Evolutionary conservation across 345 rosid genomes (phyloP).

Genomic region (Draba incana): DNA sequence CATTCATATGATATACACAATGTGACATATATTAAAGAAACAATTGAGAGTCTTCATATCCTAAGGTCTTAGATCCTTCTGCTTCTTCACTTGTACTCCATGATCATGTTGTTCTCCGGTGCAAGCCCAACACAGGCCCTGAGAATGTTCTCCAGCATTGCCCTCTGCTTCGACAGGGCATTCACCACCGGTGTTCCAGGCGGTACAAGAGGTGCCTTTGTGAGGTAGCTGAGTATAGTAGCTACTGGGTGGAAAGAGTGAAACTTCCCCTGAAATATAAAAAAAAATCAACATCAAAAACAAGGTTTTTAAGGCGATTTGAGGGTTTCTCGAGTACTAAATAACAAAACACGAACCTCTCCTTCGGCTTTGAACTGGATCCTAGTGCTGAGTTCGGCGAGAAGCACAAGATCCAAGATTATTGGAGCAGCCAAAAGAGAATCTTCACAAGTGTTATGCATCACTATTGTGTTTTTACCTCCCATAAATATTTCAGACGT

Average conservation of each 20-base stretch:
- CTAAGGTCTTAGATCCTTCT: conserved; percentile 29
- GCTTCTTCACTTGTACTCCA: conserved; percentile 75
- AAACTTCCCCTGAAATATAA: conserved; percentile 68
- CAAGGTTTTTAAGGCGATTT: neutral
- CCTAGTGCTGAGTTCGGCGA: conserved; percentile 95
- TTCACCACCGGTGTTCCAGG: conserved; percentile 97
- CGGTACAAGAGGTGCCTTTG: conserved; percentile 92
- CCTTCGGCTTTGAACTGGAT: conserved; percentile 88
- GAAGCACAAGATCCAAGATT: conserved; percentile 92
- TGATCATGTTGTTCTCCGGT: conserved; percentile 97
- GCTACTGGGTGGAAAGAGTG: conserved; percentile 99
- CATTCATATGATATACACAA: conserved; percentile 1
- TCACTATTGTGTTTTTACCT: conserved; percentile 84
- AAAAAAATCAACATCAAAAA: conserved; percentile 8
- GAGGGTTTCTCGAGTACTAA: neutral
- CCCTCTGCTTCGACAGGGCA: conserved; percentile 92
- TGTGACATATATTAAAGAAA: neutral
- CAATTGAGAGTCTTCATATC: conserved; percentile 28
- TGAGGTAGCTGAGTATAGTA: conserved; percentile 94
- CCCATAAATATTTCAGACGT: conserved; percentile 99
- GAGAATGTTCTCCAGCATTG: conserved; percentile 96
- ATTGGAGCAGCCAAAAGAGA: conserved; percentile 98
- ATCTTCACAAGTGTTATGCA: conserved; percentile 97
- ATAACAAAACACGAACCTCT: conserved; percentile 56
- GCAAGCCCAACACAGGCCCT: conserved; percentile 94